phyloP scores from a whole-genome alignment of 2,329 filamentous ascomycete species.

The Alternaria triticimaculans region DNA sequence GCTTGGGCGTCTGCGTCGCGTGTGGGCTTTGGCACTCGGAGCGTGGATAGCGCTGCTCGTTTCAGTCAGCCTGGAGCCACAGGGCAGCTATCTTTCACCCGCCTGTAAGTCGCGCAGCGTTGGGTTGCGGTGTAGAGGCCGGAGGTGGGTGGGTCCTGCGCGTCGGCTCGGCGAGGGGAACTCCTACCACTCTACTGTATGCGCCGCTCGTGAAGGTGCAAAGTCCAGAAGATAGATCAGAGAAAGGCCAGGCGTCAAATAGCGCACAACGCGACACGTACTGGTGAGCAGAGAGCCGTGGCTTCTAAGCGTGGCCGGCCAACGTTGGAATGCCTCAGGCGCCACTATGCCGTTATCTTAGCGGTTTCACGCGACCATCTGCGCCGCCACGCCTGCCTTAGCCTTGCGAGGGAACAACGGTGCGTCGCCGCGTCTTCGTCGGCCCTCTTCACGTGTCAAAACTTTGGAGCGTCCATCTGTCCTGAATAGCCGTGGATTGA shows the following conservation, averaged over 20 bases:
- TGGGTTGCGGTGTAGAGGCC: conserved; percentile 24
- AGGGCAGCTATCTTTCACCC: conserved; percentile 5
- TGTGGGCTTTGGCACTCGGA: conserved; percentile 12
- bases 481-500: background rate
- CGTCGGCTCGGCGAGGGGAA: conserved; percentile 11
- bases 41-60: background rate
- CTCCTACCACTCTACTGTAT: conserved; percentile 1
- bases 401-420: conserved; percentile 2
- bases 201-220: conserved; percentile 1
- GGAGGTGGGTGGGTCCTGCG: conserved; percentile 20
- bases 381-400: conserved; percentile 9
- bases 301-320: background rate
- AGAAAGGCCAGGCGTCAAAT: background rate
- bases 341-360: conserved; percentile 13
- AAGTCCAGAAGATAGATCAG: background rate
- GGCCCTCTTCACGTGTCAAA: background rate
- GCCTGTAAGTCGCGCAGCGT: conserved; percentile 12
- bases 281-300: background rate
- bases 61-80: background rate
- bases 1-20: conserved; percentile 3
- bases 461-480: background rate
- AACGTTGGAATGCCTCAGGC: conserved; percentile 9
- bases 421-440: background rate
- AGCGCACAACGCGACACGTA: background rate
- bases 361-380: conserved; percentile 13